phyloP scores from a whole-genome alignment of 805 yeast species.

The Saccharomycopsis capsularis region DNA sequence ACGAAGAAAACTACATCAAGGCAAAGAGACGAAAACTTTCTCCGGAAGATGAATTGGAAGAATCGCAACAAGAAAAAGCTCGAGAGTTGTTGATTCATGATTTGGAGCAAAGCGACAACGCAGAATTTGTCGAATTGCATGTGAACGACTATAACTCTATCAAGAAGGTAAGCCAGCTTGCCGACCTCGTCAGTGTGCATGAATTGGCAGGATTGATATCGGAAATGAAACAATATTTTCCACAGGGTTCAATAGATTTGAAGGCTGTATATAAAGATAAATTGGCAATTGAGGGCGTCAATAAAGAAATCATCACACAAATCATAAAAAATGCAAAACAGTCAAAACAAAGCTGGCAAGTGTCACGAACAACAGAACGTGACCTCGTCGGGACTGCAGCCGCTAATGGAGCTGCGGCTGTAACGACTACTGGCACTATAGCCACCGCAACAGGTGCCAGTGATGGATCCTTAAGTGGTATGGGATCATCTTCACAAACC shows the following conservation, averaged over 20 bases:
- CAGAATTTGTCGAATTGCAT: slow-evolving; percentile 48
- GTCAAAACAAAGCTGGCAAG: slow-evolving; percentile 21
- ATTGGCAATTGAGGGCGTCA: slow-evolving; percentile 28
- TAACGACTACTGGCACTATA: background rate
- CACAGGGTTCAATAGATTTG: slow-evolving; percentile 9
- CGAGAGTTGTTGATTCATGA: slow-evolving; percentile 46
- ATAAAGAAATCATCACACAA: slow-evolving; percentile 10
- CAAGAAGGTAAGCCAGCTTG: background rate
- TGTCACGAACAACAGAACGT: slow-evolving; percentile 9
- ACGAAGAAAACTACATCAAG: slow-evolving; percentile 32
- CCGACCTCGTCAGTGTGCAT: background rate
- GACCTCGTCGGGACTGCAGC: slow-evolving; percentile 4
- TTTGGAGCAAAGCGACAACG: slow-evolving; percentile 38
- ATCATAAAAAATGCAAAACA: slow-evolving; percentile 18
- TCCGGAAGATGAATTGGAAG: slow-evolving; percentile 31
- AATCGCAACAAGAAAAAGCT: slow-evolving; percentile 32
- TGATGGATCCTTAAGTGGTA: background rate
- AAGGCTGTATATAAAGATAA: slow-evolving; percentile 23
- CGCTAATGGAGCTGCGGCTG: background rate
- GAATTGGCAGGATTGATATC: background rate
- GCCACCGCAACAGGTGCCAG: background rate
- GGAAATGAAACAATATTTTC: slow-evolving; percentile 1
- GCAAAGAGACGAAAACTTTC: slow-evolving; percentile 23
- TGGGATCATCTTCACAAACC: slow-evolving; percentile 7
- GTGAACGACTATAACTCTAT: slow-evolving; percentile 24